These are phyloP conservation scores for Capsella rubella DNA, from an alignment of 441 rosid species.

Conservation along the genomic window DNA sequence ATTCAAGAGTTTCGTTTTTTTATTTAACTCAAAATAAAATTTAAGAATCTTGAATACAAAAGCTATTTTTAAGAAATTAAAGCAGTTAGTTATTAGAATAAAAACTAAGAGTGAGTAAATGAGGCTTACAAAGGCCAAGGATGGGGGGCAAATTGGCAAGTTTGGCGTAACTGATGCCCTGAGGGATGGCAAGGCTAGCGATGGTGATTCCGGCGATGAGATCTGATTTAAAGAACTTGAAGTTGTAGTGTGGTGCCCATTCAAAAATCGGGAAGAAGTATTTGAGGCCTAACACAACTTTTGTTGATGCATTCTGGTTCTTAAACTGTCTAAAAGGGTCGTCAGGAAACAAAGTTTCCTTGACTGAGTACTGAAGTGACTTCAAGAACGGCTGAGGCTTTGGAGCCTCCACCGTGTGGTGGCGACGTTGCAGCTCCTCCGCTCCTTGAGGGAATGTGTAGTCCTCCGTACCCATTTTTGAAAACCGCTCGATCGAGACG, in stretches of 20 bases:
- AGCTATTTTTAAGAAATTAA: too few species aligned
- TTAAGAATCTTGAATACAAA: too few species aligned
- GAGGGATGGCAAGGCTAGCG: slow-evolving; percentile 95
- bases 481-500: neutral
- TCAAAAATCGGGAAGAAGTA: slow-evolving; percentile 77
- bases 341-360: slow-evolving; percentile 92
- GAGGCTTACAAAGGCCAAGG: slow-evolving; percentile 85
- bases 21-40: too few species aligned
- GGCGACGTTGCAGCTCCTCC: slow-evolving; percentile 45
- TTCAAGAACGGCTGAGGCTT: slow-evolving; percentile 73
- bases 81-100: neutral
- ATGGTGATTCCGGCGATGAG: slow-evolving; percentile 87
- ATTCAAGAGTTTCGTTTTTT: neutral
- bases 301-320: slow-evolving; percentile 59
- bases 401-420: slow-evolving; percentile 69
- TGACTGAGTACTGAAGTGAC: slow-evolving; percentile 71
- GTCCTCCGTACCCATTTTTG: slow-evolving; percentile 57
- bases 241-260: slow-evolving; percentile 85
- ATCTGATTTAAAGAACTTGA: slow-evolving; percentile 73
- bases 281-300: slow-evolving; percentile 57
- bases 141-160: slow-evolving; percentile 96
- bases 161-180: slow-evolving; percentile 94
- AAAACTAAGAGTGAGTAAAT: neutral
- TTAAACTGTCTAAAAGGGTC: slow-evolving; percentile 92
- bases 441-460: slow-evolving; percentile 44